Evolutionary conservation across 495 filamentous ascomycete genomes (phyloP), one percentile per base, ranked within the genome.

Genomic region (Lasiosphaeria ovina): DNA sequence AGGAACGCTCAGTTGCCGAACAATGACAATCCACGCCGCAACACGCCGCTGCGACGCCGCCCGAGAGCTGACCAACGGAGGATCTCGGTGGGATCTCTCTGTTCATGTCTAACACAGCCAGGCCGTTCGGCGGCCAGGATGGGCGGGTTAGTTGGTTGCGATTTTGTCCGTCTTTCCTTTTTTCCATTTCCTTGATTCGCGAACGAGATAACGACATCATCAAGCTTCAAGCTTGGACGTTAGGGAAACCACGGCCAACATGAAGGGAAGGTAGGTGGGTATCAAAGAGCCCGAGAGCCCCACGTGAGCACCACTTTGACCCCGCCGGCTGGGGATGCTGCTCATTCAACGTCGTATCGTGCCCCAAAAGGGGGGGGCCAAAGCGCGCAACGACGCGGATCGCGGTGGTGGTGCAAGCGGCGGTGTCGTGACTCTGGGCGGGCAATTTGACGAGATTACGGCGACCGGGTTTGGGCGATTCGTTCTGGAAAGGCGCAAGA

Each of bases 391-490:
- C 24, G 24, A 24, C 24, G 24, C 24, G 24, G 24, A 24, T 24
- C 24, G 24, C 24, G 24, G 24, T 24, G 24, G 24, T 24, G 24
- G 24, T 24, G 24, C 24, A 24, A 52, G 31, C 45, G 40, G 32
- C 58, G 55, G 50, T 53, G 66, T 63, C 54, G 51, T 58, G 69
- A 67, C 61, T 63, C 69, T 66, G 42, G 64, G 59, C 58, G 69
- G 49, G 6, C 55, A 57, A 57, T 62, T 69, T 65, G 54, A 60
- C 59, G 54, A 69, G 62, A 69, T 69, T 69, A 60, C 67, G 34
- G 31, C 56, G 62, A 65, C 58, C 56, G 36, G 64, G 64, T 59
- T 64, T 58, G 31, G 31, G 45, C 36, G 51, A 40, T 47, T 51
- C 40, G 10, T 63, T 68, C 53, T 66, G 58, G 63, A 63, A 63